These are phyloP conservation scores for Narthecium ossifragum DNA, from an alignment of 106 monocot genomes.

Conservation along the genomic window DNA sequence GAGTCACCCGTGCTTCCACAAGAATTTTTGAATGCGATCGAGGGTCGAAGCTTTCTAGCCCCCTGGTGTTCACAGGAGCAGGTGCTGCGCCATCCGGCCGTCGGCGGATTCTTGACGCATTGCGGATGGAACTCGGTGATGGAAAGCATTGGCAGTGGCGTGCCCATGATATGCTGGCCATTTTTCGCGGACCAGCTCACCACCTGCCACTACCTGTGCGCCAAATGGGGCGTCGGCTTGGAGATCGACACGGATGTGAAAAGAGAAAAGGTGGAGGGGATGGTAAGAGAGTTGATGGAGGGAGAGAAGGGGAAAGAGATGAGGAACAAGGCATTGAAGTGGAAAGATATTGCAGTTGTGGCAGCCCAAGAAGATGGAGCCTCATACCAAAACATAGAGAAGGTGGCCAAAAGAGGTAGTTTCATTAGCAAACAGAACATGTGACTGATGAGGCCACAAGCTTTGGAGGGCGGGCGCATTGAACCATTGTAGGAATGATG, in stretches of 20 bases:
- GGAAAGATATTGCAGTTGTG: conserved; percentile 24
- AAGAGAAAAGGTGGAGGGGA: conserved; percentile 24
- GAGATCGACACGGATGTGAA: conserved; percentile 41
- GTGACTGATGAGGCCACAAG: no score
- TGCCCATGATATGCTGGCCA: conserved; percentile 44
- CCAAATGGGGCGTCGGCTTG: conserved; percentile 46
- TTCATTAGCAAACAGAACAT: neutral
- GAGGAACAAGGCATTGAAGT: conserved; percentile 24
- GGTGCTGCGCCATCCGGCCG: conserved; percentile 25
- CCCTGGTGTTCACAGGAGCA: conserved; percentile 50
- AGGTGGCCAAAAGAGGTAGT: conserved; percentile 17
- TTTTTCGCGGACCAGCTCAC: conserved; percentile 54
- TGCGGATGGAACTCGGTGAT: conserved; percentile 69
- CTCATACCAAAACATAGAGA: conserved; percentile 21
- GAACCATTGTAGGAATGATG: no score
- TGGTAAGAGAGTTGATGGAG: conserved; percentile 45
- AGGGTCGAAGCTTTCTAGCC: conserved; percentile 18
- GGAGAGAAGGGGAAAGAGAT: conserved; percentile 40
- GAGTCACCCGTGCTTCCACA: conserved; percentile 24
- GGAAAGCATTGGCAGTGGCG: conserved; percentile 38
- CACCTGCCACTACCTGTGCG: conserved; percentile 29
- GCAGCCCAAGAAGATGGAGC: conserved; percentile 18
- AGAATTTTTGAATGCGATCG: conserved; percentile 23
- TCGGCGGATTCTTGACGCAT: conserved; percentile 45
- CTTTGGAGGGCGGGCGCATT: no score